Evolutionary conservation across 2,329 filamentous ascomycete genomes (phyloP).

Genomic region (Trichoderma afroharzianum): DNA sequence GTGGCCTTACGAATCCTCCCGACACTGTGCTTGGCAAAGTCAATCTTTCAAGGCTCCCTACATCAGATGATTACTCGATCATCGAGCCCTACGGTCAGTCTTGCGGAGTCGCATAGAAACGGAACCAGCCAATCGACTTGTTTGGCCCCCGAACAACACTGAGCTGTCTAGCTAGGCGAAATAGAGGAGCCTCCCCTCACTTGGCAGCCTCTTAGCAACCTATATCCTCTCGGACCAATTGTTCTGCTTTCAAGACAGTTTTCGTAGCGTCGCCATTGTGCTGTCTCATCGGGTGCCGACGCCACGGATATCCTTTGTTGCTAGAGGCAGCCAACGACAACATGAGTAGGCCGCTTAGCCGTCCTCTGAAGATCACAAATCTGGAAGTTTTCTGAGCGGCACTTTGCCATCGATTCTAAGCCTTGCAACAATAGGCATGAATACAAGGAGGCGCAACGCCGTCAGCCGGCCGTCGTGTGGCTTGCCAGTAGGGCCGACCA

Average conservation of each 20-base stretch:
- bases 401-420: neutral
- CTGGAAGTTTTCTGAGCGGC: neutral
- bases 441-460: neutral
- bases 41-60: neutral
- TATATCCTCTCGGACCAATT: neutral
- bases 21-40: neutral
- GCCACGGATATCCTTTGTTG: neutral
- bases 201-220: neutral
- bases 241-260: neutral
- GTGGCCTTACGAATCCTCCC: neutral
- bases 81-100: neutral
- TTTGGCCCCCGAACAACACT: neutral
- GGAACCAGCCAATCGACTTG: neutral
- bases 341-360: neutral
- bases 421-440: neutral
- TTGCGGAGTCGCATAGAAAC: neutral
- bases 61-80: neutral
- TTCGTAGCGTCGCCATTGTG: neutral
- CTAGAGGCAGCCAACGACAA: neutral
- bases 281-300: neutral
- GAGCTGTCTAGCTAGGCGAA: neutral
- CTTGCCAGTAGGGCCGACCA: conserved; percentile 5
- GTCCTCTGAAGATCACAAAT: neutral
- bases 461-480: neutral
- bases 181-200: neutral